Percentiles rank a stretch among this genome's conserved stretches.
Evolutionary conservation across 148 eudicot species (phyloP).

Genomic region (Hydrangea macrophylla): DNA sequence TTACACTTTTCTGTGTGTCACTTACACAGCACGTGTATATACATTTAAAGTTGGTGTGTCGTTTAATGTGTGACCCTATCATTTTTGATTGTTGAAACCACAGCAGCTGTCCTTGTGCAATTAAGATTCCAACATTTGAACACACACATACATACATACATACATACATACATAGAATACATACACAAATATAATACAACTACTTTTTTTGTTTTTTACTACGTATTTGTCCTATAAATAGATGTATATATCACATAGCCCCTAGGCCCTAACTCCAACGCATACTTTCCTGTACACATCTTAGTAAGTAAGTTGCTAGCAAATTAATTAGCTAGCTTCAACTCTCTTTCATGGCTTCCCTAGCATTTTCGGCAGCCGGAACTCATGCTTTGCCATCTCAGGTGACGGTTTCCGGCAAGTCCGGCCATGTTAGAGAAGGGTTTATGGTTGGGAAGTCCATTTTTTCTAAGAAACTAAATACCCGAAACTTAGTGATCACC

Average conservation of each 20-base stretch:
- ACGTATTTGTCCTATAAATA: slow-evolving; percentile 13
- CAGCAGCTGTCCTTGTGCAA: slow-evolving; percentile 20
- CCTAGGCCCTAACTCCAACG: not conserved
- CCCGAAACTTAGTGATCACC: slow-evolving; percentile 11
- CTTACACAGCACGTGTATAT: no score
- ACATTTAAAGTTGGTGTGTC: no score
- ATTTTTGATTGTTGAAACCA: no score
- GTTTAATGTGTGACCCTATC: no score
- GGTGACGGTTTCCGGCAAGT: slow-evolving; percentile 6
- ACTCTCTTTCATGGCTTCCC: slow-evolving; percentile 30
- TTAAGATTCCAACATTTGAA: slow-evolving; percentile 23
- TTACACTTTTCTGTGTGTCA: no score
- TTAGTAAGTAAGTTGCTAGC: not conserved
- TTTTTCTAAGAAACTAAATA: slow-evolving; percentile 14
- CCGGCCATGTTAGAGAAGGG: slow-evolving; percentile 8
- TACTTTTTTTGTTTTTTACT: no score
- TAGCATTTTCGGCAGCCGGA: slow-evolving; percentile 24
- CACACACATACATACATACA: not conserved
- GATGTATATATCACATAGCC: no score
- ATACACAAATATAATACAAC: no score
- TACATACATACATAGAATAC: no score
- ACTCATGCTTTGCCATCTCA: not conserved
- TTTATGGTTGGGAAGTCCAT: slow-evolving; percentile 10
- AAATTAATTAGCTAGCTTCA: not conserved
- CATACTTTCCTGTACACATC: not conserved